Base-by-base conservation (phyloP, 2,329 filamentous ascomycete genomes). In the Talaromyces rugulosus region DNA sequence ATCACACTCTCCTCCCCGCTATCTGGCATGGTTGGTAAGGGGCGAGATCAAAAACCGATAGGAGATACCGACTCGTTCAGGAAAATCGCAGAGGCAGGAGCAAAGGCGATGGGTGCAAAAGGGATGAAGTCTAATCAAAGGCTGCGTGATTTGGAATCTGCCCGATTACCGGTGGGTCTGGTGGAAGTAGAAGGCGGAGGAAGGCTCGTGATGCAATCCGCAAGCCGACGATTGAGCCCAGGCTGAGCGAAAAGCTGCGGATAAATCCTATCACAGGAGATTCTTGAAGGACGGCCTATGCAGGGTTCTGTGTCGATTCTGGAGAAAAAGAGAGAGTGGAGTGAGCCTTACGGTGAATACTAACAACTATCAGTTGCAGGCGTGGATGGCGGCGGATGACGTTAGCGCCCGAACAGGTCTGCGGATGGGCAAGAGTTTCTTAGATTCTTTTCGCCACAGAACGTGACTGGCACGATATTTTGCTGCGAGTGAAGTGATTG, bases 1-100 rank as follows among this genome's bases (percentile, higher is more conserved):
- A 85, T 96, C 60, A 97, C 88, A 66, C 7, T 2, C 5, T 94
- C 85, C 72, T 96, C 90, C 30, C 65, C 69, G 30, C 64, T 59
- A 62, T 77, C 71, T 31, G 71, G 71, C 77, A 78, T 78, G 60
- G 59, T 56, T 16, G 34, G 34, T 36, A 14, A 56, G 57, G 54
- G 31, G 59, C 42, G 42, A 47, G n/a, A 18, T 23, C 23, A 9
- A 47, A 23, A 8, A 47, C 42, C 42, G n/a, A 47, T 8, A 47
- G 7, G 42, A 36, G 34, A 16, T 36, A 36, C 14, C 34, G 34
- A 36, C 34, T 36, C 34, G 34, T 16, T 12, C 12, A 6, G 4
- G 34, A 16, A 36, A 16, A 4, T 36, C 16, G 2, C 9, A 16
- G 14, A 16, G 31, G 34, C 2, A 5, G 16, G 34, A 36, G 34